Evolutionary conservation across 2,329 filamentous ascomycete species (phyloP).

Genomic region (Corniculantispora saksenae): DNA sequence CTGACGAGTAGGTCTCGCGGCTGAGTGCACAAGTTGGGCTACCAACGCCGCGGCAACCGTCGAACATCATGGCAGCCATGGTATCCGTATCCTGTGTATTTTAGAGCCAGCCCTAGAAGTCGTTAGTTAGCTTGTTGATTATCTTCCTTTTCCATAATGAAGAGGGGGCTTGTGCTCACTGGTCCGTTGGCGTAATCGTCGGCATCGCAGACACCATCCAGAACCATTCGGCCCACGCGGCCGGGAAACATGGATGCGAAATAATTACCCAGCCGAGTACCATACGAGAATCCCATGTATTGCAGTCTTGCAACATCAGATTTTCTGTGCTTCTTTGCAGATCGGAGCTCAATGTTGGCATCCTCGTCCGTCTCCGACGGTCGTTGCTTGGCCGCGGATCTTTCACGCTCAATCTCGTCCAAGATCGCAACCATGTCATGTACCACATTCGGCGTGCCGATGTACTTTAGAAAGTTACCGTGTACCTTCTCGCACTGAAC

Average conservation of each 20-base stretch:
- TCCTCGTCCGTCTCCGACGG: neutral
- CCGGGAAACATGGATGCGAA: constrained; percentile 34
- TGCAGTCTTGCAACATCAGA: neutral
- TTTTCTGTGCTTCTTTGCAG: neutral
- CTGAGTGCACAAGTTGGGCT: neutral
- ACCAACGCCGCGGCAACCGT: constrained; percentile 2
- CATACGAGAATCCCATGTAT: constrained; percentile 27
- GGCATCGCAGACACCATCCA: constrained; percentile 32
- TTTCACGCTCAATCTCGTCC: neutral
- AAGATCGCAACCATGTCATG: neutral
- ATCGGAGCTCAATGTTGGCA: neutral
- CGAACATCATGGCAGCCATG: neutral
- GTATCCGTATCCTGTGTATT: neutral
- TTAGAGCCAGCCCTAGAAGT: too few relatives aligned
- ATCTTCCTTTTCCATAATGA: too few relatives aligned
- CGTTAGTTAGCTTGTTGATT: neutral
- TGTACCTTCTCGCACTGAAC: constrained; percentile 30
- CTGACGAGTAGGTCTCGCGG: neutral
- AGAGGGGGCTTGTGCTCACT: too few relatives aligned
- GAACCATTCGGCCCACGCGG: constrained; percentile 24
- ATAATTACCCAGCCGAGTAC: constrained; percentile 34
- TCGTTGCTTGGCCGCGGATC: too few relatives aligned
- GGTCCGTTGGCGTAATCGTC: too few relatives aligned
- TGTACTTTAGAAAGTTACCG: constrained; percentile 28
- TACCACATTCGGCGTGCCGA: neutral